These are phyloP conservation scores for Paecilomyces niveus DNA, from an alignment of 2,329 filamentous ascomycete species.

Conservation along the genomic window DNA sequence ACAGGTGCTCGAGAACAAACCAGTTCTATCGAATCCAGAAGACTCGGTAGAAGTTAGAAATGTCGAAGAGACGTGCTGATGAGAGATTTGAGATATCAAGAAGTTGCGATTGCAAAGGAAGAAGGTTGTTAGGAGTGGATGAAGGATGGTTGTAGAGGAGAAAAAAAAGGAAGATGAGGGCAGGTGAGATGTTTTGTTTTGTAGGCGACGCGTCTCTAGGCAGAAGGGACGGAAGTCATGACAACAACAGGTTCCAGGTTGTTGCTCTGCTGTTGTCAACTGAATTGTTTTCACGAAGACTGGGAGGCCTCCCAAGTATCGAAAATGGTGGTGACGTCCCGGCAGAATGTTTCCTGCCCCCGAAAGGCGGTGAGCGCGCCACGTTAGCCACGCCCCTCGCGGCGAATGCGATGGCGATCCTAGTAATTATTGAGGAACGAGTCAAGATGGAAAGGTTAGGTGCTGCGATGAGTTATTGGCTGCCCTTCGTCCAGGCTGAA, in stretches of 20 bases:
- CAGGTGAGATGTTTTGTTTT: conserved; percentile 1
- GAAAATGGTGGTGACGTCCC: conserved; percentile 4
- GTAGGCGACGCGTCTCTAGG: conserved; percentile 3
- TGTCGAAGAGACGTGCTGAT: neutral
- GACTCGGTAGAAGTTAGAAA: neutral
- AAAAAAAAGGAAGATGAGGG: conserved; percentile 2
- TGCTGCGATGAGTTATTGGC: neutral
- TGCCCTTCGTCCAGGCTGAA: neutral
- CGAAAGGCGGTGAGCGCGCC: conserved; percentile 1
- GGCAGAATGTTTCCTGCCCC: neutral
- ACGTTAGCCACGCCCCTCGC: neutral
- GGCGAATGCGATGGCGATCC: neutral
- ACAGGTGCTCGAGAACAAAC: too few relatives aligned
- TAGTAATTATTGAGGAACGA: neutral
- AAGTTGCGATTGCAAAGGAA: neutral
- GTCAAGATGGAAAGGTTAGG: neutral
- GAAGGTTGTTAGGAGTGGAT: neutral
- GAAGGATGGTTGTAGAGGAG: conserved; percentile 1
- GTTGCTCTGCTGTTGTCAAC: neutral
- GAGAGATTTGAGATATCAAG: neutral
- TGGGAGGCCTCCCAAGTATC: neutral
- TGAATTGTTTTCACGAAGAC: neutral
- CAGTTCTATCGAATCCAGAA: too few relatives aligned
- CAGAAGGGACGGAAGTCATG: conserved; percentile 2
- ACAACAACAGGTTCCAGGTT: neutral